These are phyloP conservation scores for Coemansia sp. DNA, from an alignment of 192 early-diverging fungal genomes.

Conservation along the genomic window DNA sequence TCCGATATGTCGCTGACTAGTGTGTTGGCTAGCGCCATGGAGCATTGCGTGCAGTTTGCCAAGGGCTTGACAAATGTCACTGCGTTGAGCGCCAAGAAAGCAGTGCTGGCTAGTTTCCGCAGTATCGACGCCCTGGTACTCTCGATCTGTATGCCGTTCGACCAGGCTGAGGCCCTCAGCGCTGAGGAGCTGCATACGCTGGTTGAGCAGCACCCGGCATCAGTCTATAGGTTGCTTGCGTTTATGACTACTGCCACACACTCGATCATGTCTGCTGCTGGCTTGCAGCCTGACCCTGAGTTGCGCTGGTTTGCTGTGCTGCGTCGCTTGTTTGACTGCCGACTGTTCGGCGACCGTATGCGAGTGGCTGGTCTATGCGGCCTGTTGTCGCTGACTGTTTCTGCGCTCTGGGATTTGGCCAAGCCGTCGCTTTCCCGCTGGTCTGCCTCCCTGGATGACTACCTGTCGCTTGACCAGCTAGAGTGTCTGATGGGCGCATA, in stretches of 20 bases:
- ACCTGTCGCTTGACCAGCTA: constrained; percentile 43
- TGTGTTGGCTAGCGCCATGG: constrained; percentile 15
- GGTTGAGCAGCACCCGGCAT: no score
- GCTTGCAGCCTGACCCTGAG: no score
- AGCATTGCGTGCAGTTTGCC: constrained; percentile 13
- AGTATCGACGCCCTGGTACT: not conserved
- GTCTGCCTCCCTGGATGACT: constrained; percentile 46
- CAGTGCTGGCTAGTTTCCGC: not conserved
- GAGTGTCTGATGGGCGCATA: constrained; percentile 47
- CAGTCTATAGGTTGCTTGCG: no score
- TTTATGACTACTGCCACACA: no score
- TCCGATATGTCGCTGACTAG: no score
- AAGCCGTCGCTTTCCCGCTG: constrained; percentile 44
- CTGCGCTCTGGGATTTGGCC: constrained; percentile 37
- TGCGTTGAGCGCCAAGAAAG: not conserved
- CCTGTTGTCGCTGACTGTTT: constrained; percentile 15
- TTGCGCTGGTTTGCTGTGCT: no score
- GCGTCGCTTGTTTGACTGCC: constrained; percentile 31
- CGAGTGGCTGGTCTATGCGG: constrained; percentile 12
- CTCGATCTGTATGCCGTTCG: no score
- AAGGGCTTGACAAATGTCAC: not conserved
- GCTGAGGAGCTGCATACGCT: no score
- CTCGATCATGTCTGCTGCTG: no score
- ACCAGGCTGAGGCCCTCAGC: no score
- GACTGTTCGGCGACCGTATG: constrained; percentile 32